phyloP scores from a whole-genome alignment of 148 eudicot genomes.

The Agrostemma githago region DNA sequence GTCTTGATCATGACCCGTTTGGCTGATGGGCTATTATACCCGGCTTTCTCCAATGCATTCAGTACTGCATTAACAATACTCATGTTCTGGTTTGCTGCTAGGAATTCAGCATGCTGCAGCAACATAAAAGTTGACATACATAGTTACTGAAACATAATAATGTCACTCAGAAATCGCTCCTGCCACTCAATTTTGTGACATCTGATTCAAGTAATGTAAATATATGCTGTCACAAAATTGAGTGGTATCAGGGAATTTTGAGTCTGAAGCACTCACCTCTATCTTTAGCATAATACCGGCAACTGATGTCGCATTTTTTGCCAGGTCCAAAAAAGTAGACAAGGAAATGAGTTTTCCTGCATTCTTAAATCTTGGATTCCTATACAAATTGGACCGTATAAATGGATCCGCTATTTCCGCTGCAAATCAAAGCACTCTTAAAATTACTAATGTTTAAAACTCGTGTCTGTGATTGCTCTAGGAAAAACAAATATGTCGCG shows the following conservation, averaged over 20 bases:
- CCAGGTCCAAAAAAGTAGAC: conserved; percentile 38
- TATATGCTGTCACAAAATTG: not conserved
- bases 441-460: not conserved
- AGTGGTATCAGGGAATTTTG: too few species aligned
- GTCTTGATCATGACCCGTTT: conserved; percentile 70
- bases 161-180: too few species aligned
- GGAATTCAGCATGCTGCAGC: conserved; percentile 70
- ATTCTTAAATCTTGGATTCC: conserved; percentile 43
- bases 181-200: too few species aligned
- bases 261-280: conserved; percentile 49
- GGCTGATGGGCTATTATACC: conserved; percentile 28
- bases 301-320: conserved; percentile 53
- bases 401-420: conserved; percentile 56
- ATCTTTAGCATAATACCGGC: conserved; percentile 65
- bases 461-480: too few species aligned
- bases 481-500: not conserved
- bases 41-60: conserved; percentile 42
- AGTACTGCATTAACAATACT: conserved; percentile 55
- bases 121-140: not conserved
- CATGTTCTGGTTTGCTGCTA: conserved; percentile 57
- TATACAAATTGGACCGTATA: conserved; percentile 24
- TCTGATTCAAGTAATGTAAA: too few species aligned
- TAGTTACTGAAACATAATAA: too few species aligned
- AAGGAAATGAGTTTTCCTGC: conserved; percentile 42
- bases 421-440: conserved; percentile 33